phyloP scores from a whole-genome alignment of 106 monocot genomes.

The Narthecium ossifragum region DNA sequence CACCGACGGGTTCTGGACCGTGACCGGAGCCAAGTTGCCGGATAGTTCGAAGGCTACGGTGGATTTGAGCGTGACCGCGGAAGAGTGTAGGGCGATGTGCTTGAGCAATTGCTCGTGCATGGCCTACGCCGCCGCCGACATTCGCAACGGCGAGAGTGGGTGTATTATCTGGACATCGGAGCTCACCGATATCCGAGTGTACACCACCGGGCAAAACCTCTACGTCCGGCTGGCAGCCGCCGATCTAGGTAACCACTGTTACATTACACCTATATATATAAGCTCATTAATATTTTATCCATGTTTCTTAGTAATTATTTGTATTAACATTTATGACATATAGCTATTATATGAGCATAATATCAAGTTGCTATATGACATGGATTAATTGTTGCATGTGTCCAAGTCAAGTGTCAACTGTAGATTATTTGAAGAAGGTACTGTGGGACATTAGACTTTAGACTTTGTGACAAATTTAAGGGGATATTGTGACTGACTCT shows the following conservation, averaged over 20 bases:
- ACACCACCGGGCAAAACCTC: not conserved
- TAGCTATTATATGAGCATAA: too few relatives aligned
- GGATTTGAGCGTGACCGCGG: slow-evolving; percentile 7
- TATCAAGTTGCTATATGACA: too few relatives aligned
- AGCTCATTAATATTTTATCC: too few relatives aligned
- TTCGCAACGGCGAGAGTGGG: slow-evolving; percentile 10
- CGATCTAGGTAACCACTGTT: not conserved
- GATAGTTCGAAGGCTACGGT: slow-evolving; percentile 9
- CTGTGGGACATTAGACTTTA: too few relatives aligned
- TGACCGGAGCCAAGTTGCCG: slow-evolving; percentile 19
- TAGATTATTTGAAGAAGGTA: too few relatives aligned
- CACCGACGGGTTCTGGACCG: slow-evolving; percentile 24
- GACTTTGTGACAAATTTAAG: too few relatives aligned
- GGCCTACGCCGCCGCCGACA: slow-evolving; percentile 23
- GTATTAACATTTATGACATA: too few relatives aligned
- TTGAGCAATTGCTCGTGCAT: slow-evolving; percentile 31
- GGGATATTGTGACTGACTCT: too few relatives aligned
- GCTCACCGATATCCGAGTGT: slow-evolving; percentile 23
- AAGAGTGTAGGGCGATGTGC: slow-evolving; percentile 21
- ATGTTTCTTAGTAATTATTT: too few relatives aligned
- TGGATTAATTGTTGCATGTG: too few relatives aligned
- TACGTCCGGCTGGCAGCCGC: not conserved
- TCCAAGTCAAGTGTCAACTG: too few relatives aligned
- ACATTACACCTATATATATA: too few relatives aligned
- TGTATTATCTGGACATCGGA: slow-evolving; percentile 27